Base-by-base conservation (phyloP, 192 early-diverging fungal genomes). In the Podila verticillata region DNA sequence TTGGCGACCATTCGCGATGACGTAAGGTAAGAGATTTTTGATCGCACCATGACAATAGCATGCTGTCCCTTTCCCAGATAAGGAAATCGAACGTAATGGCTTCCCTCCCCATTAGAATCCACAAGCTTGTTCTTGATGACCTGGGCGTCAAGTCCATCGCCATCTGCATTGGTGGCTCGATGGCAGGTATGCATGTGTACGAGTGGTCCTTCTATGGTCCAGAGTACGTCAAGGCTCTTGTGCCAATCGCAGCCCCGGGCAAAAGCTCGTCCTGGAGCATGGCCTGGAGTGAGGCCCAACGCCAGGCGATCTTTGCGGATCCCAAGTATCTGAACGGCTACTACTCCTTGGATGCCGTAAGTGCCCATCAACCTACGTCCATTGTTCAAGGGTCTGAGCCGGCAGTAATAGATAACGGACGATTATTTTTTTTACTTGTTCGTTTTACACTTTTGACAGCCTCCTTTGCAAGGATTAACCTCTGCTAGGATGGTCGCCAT, bases 241-340 rank as follows among this genome's bases (percentile, higher is more conserved):
- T 97, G 26, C 95, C 96, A 0, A 97, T 99, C 78, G 97, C 98
- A 36, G 96, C 96, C 17, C 95, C 93, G 13, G 95, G 93, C n/a
- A 89, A 94, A 61, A 95, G 97, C 84, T 98, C 97, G 15, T 97
- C 98, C 0, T 99, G 98, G 98, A 92, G 97, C 36, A 98, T 99
- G 65, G 95, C 93, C 57, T 99, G 98, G 98, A 94, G 95, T 22
- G 98, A 99, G 81, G 95, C 94, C 1, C 98, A 99, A 87, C 86
- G 98, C 63, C 98, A 98, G 83, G 93, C 95, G 7, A 99, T 99
- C 66, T 98, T 94, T 80, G 93, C 92, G 81, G 96, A 97, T 77
- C 92, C 93, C 30, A 88, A 90, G 35, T 97, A 94, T 68, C 49
- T 88, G 85, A 80, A 83, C 66, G 82, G 78, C 35, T 68, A 79